Evolutionary conservation across 1,284 basidiomycete genomes (phyloP), one percentile per base, ranked within the genome.

Genomic region (Cutaneotrichosporon sp.): DNA sequence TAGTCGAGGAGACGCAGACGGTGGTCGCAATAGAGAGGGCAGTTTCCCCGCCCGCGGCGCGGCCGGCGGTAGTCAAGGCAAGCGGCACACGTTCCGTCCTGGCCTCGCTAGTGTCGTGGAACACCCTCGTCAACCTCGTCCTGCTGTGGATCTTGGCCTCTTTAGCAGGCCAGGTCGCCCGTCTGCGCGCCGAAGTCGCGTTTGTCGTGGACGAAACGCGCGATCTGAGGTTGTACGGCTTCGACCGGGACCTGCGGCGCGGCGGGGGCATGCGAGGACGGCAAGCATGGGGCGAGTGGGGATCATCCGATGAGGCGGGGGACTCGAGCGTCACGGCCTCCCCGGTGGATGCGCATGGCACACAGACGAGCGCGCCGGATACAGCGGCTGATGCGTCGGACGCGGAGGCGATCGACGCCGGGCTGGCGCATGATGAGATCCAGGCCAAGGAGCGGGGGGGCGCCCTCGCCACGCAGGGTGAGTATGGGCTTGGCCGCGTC

Each of bases 121-220:
- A 52, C 14, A 64, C 58, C 6, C 29, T 72, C 3, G 20, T 64
- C 43, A 61, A 67, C 44, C 55, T 72, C 10, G 54, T 67, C 48
- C 35, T 70, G n/a, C 42, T 69, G 8, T 71, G 62, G 56, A 45
- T 68, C 3, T 29, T 70, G 0, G 34, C 68, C 6, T 70, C 68
- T 4, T 52, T 69, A 22, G 64, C 53, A 4, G 59, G 61, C 38
- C 65, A 68, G 41, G 56, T 73, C 11, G 64, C 70, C 42, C 35
- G 62, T 14, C 45, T 73, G 5, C 52, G 64, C n/a, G 59, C 48
- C 42, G 68, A 73, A 43, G 59, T 71, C 5, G 59, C 63, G 6
- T 70, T 65, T 42, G 61, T 71, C 1, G 62, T 55, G 6, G 66
- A 68, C 26, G 71, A 73, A 46, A 51, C 65, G 14, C 59, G 54